A percentile compares a stretch with the other conserved stretches of the same genome.
Conservation (phyloP, 495 filamentous ascomycete genomes). For the Tuber borchii region DNA sequence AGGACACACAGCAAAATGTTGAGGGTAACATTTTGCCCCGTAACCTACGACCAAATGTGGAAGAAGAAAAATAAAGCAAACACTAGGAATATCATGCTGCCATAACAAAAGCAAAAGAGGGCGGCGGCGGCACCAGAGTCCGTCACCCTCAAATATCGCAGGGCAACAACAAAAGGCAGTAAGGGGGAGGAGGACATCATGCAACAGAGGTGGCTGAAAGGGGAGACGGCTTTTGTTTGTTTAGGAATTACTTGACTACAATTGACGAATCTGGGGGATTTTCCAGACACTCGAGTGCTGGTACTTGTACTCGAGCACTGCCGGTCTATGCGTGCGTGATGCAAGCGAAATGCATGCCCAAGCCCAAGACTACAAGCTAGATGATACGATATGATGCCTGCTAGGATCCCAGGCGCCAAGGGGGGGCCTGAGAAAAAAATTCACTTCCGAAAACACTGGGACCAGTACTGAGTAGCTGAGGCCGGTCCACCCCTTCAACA, state of each 20-base stretch:
- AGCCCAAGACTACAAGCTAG: not conserved
- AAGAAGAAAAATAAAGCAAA: constrained; percentile 12
- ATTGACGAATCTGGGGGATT: not conserved
- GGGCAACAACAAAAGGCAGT: not conserved
- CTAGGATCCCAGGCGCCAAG: not conserved
- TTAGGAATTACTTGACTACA: not conserved
- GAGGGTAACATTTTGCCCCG: not conserved
- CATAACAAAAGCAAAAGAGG: not conserved
- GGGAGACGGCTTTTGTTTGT: not conserved
- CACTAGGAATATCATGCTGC: not conserved
- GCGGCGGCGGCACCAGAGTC: not conserved
- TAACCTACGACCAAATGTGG: not conserved
- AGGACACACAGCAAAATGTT: not conserved
- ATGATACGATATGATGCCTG: not conserved
- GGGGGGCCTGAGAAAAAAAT: not conserved
- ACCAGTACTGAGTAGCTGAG: not conserved
- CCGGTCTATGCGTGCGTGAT: not conserved
- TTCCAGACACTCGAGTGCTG: not conserved
- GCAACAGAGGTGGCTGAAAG: not conserved
- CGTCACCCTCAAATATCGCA: not conserved
- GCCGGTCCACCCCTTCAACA: not conserved
- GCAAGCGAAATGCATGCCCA: not conserved
- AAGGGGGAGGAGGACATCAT: not conserved
- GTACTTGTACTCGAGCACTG: not conserved
- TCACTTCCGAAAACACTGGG: not conserved